Evolutionary conservation across 768 basidiomycete species (phyloP).

Genomic region (Russula griseocarnosa): DNA sequence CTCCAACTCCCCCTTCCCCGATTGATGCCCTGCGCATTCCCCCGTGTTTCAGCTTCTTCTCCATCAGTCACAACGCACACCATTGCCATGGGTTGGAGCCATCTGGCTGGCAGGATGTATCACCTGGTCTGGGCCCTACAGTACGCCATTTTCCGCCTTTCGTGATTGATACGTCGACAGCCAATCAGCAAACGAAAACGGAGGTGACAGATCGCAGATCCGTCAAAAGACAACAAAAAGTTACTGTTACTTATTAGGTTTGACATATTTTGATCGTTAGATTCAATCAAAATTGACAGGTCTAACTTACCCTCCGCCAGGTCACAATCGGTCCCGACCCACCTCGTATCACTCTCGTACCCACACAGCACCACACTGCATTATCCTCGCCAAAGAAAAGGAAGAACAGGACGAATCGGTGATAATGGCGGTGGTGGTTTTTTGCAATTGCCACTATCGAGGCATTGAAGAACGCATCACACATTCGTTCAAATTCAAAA

Average conservation of each 20-base stretch:
- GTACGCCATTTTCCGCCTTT: no score
- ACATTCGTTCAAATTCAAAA: background rate
- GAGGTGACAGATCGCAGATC: background rate
- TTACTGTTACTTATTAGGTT: conserved; percentile 1
- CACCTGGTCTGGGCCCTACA: background rate
- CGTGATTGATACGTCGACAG: background rate
- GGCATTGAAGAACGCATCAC: background rate
- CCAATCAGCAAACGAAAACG: background rate
- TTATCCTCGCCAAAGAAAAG: background rate
- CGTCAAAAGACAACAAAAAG: background rate
- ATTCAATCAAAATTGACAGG: background rate
- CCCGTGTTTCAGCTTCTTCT: background rate
- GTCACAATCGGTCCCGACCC: background rate
- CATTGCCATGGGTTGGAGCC: no score
- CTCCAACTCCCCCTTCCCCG: background rate
- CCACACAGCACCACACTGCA: background rate
- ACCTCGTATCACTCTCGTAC: background rate
- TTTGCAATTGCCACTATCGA: background rate
- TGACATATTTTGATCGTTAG: background rate
- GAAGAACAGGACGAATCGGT: background rate
- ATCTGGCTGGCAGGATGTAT: background rate
- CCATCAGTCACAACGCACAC: background rate
- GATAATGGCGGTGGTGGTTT: no score
- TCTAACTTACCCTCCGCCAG: background rate
- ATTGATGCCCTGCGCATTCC: background rate